Conservation (phyloP, 2,329 filamentous ascomycete species). For the Venturia nashicola region DNA sequence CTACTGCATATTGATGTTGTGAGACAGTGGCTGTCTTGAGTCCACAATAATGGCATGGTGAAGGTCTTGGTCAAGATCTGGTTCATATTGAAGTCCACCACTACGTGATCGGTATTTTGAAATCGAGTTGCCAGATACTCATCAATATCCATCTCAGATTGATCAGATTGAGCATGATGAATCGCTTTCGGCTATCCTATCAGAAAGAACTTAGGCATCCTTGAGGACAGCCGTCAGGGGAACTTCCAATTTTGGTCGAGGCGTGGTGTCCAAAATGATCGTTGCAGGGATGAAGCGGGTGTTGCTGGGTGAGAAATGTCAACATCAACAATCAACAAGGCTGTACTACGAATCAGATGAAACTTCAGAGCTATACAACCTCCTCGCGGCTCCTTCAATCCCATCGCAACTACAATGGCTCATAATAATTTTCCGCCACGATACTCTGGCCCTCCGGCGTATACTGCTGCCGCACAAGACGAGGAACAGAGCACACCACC, state of each 20-base stretch:
- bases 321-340: not conserved
- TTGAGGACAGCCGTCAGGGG: not conserved
- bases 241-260: not conserved
- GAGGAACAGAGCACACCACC: constrained; percentile 21
- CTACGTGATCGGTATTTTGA: too few relatives aligned
- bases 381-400: not conserved
- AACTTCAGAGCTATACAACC: not conserved
- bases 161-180: not conserved
- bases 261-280: not conserved
- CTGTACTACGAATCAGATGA: not conserved
- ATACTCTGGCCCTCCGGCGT: constrained; percentile 32
- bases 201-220: not conserved
- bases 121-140: too few relatives aligned
- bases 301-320: not conserved
- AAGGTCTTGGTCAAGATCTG: not conserved
- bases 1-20: not conserved
- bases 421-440: constrained; percentile 14
- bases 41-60: too few relatives aligned
- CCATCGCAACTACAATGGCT: not conserved
- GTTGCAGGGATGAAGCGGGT: not conserved
- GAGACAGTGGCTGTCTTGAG: too few relatives aligned
- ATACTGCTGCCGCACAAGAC: constrained; percentile 26
- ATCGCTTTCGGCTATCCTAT: not conserved
- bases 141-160: not conserved
- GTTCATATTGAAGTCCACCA: not conserved